Conservation (phyloP, 306 rosid genomes). For the Vigna nakashimae region DNA sequence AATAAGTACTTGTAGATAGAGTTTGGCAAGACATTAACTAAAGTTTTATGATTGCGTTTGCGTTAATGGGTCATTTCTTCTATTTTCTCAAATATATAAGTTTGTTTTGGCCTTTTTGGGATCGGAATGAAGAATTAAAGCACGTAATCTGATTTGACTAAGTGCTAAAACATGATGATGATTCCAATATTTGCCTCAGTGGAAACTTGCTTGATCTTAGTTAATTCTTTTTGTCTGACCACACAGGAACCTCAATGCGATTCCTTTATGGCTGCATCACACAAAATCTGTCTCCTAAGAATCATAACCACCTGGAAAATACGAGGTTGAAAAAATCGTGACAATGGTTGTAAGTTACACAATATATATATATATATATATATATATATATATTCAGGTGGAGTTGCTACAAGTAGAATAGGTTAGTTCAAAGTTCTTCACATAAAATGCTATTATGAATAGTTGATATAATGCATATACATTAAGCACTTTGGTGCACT, state of each 20-base stretch:
- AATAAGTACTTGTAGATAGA: not conserved
- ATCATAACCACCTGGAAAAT: not conserved
- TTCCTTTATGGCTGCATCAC: not conserved
- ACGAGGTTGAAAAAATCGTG: not conserved
- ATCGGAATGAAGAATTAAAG: not conserved
- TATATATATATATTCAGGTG: not conserved
- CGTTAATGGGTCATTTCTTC: not conserved
- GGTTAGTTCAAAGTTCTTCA: not conserved
- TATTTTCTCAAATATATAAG: not conserved
- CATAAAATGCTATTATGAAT: not conserved
- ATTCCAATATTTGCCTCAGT: not conserved
- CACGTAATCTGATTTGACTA: not conserved
- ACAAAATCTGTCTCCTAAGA: not conserved
- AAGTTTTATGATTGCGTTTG: not conserved
- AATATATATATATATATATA: no score
- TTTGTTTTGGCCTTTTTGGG: not conserved
- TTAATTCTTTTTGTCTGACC: not conserved
- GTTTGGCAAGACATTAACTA: conserved; percentile 2
- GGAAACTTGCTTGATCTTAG: conserved; percentile 19
- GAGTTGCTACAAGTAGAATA: not conserved
- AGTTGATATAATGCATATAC: not conserved
- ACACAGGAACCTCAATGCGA: not conserved
- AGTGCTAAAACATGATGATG: not conserved
- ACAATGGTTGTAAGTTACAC: not conserved
- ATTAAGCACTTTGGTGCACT: not conserved